Percentiles rank a stretch among this genome's conserved stretches.
Conservation (phyloP, 139 green algal genomes). For the Chlamydomonas sp. region DNA sequence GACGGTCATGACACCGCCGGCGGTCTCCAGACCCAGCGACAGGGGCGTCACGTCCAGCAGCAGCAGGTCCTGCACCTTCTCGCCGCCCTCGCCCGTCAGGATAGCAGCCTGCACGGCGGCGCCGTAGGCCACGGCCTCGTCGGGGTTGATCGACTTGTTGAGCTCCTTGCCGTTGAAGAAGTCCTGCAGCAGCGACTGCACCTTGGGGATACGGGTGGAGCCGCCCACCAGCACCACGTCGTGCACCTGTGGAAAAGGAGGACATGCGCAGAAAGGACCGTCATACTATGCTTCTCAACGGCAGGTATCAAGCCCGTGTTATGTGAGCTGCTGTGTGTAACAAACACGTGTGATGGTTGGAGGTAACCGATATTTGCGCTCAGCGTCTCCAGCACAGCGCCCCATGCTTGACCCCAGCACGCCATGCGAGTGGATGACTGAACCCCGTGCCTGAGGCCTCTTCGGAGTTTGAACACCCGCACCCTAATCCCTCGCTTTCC, state of each 20-base stretch:
- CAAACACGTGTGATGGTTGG: too few relatives aligned
- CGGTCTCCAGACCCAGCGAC: constrained; percentile 97
- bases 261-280: too few relatives aligned
- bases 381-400: too few relatives aligned
- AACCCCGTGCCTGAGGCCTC: too few relatives aligned
- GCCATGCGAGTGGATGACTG: too few relatives aligned
- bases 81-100: constrained; percentile 88
- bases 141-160: constrained; percentile 99
- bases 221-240: constrained; percentile 96
- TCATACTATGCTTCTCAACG: too few relatives aligned
- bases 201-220: constrained; percentile 98
- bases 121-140: constrained; percentile 98
- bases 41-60: constrained; percentile 98
- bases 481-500: too few relatives aligned
- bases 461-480: too few relatives aligned
- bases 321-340: too few relatives aligned
- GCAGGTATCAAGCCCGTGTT: too few relatives aligned
- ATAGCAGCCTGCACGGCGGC: constrained; percentile 98
- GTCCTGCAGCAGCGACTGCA: constrained; percentile 97
- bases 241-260: constrained; percentile 68
- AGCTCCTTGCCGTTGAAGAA: constrained; percentile 99
- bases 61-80: constrained; percentile 98
- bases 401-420: too few relatives aligned
- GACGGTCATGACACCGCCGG: constrained; percentile 75
- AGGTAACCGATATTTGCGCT: too few relatives aligned